Evolutionary conservation across 257 asterid genomes (phyloP), one percentile per base, ranked within the genome.

Genomic region (Mentha longifolia): DNA sequence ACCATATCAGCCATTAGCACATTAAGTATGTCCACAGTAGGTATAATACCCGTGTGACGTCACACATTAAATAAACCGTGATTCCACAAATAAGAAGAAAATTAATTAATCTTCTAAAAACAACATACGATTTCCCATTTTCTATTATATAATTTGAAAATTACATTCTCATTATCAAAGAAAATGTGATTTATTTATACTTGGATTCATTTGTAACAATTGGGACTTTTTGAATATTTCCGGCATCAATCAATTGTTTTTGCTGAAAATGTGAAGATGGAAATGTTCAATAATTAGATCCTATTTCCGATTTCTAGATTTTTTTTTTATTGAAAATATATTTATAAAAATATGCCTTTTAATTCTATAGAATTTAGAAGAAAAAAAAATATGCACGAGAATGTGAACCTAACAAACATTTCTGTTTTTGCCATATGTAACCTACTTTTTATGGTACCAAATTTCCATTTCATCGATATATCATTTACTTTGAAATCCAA

Each of bases 401-500:
- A 5, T 63, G 45, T 22, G 22, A 63, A 20, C 41, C 33, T 5
- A 64, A 42, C 39, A 35, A 35, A 35, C 1, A 35, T 39, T 39
- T 37, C 13, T 28, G 75, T 17, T 43, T 43, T 47, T 49, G 35
- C 37, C 45, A 25, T 13, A 7, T 28, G 33, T 19, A 45, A 7
- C 7, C 56, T 12, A 62, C 42, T 7, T n/a, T 57, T 65, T 37
- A 35, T 11, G 25, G 6, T 67, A 58, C 72, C 60, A 42, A 37
- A 28, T 12, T 39, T 67, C 7, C 57, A 66, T 52, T 65, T 75
- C 78, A 71, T 65, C 52, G 45, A 51, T 51, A 33, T 65, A 17
- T 65, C 75, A 70, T 76, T 76, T 71, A 7, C 71, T 42, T 65
- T 49, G 35, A 55, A 57, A 65, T 51, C 63, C 61, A 66, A 42